These are phyloP conservation scores for Penicillium sp. DNA, from an alignment of 2,329 filamentous ascomycete species.

Conservation along the genomic window DNA sequence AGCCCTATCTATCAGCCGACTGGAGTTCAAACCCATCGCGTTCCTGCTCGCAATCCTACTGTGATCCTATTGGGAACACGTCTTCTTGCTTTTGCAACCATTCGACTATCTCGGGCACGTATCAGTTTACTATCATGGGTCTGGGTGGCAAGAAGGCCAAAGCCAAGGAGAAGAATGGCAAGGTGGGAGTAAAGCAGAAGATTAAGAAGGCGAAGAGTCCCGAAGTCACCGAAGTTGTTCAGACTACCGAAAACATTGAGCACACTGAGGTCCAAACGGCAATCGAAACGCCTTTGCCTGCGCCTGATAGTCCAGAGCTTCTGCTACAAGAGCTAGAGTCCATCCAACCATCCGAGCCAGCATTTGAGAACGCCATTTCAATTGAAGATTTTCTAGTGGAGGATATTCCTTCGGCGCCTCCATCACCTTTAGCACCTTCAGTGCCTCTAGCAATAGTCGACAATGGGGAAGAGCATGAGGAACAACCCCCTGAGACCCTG, in stretches of 20 bases:
- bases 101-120: slow-evolving; percentile 36
- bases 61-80: slow-evolving; percentile 41
- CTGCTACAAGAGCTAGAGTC: slow-evolving; percentile 27
- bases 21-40: slow-evolving; percentile 32
- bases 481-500: slow-evolving; percentile 13
- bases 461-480: slow-evolving; percentile 14
- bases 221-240: slow-evolving; percentile 28
- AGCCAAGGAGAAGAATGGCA: slow-evolving; percentile 34
- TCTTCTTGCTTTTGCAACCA: slow-evolving; percentile 24
- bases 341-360: slow-evolving; percentile 18
- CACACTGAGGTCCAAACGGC: slow-evolving; percentile 31
- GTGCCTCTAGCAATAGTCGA: slow-evolving; percentile 12
- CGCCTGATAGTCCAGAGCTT: slow-evolving; percentile 25
- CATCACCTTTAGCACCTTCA: neutral
- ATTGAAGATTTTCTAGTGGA: slow-evolving; percentile 9
- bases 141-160: slow-evolving; percentile 38
- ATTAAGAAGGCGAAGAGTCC: slow-evolving; percentile 41
- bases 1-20: slow-evolving; percentile 33
- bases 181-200: slow-evolving; percentile 36
- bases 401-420: neutral
- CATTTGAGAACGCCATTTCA: slow-evolving; percentile 8
- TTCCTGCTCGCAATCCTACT: slow-evolving; percentile 21
- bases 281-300: slow-evolving; percentile 30
- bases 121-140: slow-evolving; percentile 36
- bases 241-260: neutral